phyloP scores from a whole-genome alignment of 1,139 yeast genomes.

The Geotrichum aggregatum region DNA sequence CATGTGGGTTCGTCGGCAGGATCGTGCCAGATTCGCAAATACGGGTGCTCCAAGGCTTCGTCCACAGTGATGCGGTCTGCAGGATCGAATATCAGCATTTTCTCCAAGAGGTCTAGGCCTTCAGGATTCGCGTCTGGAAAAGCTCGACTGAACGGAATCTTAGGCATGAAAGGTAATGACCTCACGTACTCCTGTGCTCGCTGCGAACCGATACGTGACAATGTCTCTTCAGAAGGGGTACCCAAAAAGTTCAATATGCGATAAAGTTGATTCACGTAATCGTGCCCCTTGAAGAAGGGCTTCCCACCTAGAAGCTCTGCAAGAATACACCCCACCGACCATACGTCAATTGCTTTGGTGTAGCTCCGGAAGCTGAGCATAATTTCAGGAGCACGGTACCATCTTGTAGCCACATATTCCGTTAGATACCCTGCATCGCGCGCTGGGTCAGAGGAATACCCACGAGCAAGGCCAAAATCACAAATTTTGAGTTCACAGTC shows the following conservation, averaged over 20 bases:
- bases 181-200: conserved; percentile 92
- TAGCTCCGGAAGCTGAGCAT: conserved; percentile 90
- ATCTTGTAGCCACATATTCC: conserved; percentile 94
- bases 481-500: conserved; percentile 95
- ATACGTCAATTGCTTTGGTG: conserved; percentile 91
- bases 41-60: conserved; percentile 85
- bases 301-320: conserved; percentile 91
- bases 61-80: conserved; percentile 80
- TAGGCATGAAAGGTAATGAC: conserved; percentile 77
- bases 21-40: conserved; percentile 91
- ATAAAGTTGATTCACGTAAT: conserved; percentile 91
- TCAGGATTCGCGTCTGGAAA: conserved; percentile 84
- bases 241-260: conserved; percentile 83
- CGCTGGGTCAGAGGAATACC: conserved; percentile 80
- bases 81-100: conserved; percentile 86
- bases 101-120: conserved; percentile 77
- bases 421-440: conserved; percentile 89
- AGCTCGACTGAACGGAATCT: conserved; percentile 64
- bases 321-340: conserved; percentile 96
- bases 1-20: conserved; percentile 92
- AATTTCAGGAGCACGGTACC: conserved; percentile 98
- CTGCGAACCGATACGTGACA: conserved; percentile 77
- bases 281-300: conserved; percentile 90
- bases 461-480: conserved; percentile 95
- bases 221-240: conserved; percentile 81